Conservation (phyloP, 73 alveolate genomes). For the Symbiodinium pilosum region DNA sequence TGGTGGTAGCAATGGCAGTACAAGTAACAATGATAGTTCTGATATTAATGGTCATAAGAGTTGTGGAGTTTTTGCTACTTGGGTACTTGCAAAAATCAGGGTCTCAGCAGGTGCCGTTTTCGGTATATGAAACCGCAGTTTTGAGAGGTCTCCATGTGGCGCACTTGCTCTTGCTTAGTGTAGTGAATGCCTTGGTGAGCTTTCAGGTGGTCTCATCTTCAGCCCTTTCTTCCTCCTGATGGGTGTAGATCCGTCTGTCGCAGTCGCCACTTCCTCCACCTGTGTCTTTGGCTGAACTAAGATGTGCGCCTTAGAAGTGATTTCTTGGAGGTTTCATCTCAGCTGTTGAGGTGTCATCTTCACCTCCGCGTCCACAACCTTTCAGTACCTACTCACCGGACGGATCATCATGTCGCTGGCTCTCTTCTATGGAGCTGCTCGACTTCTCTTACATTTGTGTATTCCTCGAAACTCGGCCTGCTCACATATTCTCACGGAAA, state of each 20-base stretch:
- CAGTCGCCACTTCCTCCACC: conserved; percentile 30
- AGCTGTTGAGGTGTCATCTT: conserved; percentile 44
- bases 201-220: conserved; percentile 41
- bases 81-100: no score
- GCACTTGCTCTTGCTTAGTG: no score
- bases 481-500: background rate
- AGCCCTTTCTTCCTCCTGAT: conserved; percentile 42
- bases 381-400: conserved; percentile 25
- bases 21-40: no score
- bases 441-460: background rate
- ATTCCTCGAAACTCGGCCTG: background rate
- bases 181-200: no score
- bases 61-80: no score
- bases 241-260: conserved; percentile 22
- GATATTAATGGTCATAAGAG: background rate
- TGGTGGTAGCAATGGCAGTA: no score
- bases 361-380: conserved; percentile 46
- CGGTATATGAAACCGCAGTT: no score
- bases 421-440: conserved; percentile 3
- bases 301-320: no score
- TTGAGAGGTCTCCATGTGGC: no score
- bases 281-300: conserved; percentile 10
- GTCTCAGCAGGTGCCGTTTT: no score
- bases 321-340: no score
- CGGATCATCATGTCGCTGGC: conserved; percentile 12